These are phyloP conservation scores for Sedum album DNA, from an alignment of 164 flowering plant genomes.

Conservation along the genomic window DNA sequence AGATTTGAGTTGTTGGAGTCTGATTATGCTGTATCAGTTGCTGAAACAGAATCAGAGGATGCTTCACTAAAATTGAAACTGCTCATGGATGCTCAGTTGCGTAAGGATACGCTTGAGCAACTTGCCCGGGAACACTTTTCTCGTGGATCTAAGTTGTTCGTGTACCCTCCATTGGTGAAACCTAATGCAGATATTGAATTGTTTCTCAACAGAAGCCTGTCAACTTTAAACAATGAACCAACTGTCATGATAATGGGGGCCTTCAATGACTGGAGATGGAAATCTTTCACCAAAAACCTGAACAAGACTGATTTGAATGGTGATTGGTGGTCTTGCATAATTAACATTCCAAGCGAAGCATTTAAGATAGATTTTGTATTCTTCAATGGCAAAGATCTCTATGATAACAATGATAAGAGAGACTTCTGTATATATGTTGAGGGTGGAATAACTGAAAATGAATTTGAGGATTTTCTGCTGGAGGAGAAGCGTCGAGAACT, in stretches of 20 bases:
- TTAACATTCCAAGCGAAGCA: conserved; percentile 81
- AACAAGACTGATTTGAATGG: conserved; percentile 55
- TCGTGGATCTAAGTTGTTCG: conserved; percentile 51
- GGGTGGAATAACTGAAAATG: conserved; percentile 65
- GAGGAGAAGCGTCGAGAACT: conserved; percentile 83
- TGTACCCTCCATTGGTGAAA: conserved; percentile 57
- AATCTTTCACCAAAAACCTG: conserved; percentile 59
- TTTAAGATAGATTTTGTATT: conserved; percentile 87
- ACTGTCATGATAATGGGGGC: conserved; percentile 83
- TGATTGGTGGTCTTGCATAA: conserved; percentile 94
- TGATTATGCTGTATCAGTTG: conserved; percentile 9
- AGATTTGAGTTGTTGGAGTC: conserved; percentile 12
- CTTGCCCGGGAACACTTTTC: conserved; percentile 53
- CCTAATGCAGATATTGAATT: conserved; percentile 68
- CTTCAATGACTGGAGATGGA: conserved; percentile 95
- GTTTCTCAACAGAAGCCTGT: conserved; percentile 63
- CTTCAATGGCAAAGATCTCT: conserved; percentile 67
- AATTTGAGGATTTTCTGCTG: conserved; percentile 91
- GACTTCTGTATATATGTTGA: conserved; percentile 64
- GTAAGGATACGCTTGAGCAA: conserved; percentile 37
- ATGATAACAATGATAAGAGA: conserved; percentile 75
- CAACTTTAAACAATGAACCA: conserved; percentile 56
- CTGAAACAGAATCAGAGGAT: conserved; percentile 19
- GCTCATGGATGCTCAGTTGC: conserved; percentile 37
- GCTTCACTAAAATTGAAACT: conserved; percentile 22